Evolutionary conservation across 495 filamentous ascomycete genomes (phyloP).

Genomic region (Penicilliopsis zonata): DNA sequence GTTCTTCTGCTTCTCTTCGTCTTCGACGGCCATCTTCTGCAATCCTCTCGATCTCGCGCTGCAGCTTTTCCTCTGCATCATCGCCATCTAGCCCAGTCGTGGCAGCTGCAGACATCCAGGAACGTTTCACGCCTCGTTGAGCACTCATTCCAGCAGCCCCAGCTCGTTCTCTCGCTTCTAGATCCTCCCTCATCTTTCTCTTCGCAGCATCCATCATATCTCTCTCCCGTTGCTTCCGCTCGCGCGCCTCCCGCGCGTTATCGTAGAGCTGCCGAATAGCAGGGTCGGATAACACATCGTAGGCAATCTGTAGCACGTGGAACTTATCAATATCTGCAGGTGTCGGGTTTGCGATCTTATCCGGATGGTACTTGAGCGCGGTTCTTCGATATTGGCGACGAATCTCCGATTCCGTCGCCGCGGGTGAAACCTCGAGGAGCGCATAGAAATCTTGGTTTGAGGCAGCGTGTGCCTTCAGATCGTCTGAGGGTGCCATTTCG

Average conservation of each 20-base stretch:
- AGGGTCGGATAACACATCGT: constrained; percentile 58
- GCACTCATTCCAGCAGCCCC: constrained; percentile 16
- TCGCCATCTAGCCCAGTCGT: constrained; percentile 25
- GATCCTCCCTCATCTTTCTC: constrained; percentile 63
- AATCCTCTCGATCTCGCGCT: constrained; percentile 47
- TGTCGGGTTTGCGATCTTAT: constrained; percentile 53
- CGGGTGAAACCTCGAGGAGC: constrained; percentile 56
- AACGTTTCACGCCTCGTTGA: constrained; percentile 31
- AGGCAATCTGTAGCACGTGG: constrained; percentile 58
- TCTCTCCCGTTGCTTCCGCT: constrained; percentile 48
- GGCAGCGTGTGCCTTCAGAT: constrained; percentile 43
- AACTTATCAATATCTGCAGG: constrained; percentile 55
- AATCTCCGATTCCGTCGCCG: constrained; percentile 58
- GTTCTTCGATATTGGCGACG: constrained; percentile 81
- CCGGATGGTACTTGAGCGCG: constrained; percentile 83
- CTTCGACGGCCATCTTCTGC: constrained; percentile 50
- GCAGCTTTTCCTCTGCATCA: constrained; percentile 44
- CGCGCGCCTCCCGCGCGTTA: constrained; percentile 48
- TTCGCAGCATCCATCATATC: constrained; percentile 55
- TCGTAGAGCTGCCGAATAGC: constrained; percentile 54
- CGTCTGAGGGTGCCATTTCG: constrained; percentile 32
- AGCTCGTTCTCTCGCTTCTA: constrained; percentile 50
- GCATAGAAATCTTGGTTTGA: constrained; percentile 72
- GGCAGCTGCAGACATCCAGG: constrained; percentile 23
- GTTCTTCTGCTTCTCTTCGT: constrained; percentile 37